Evolutionary conservation across 2,329 filamentous ascomycete genomes (phyloP).

Genomic region (Colletotrichum melonis): DNA sequence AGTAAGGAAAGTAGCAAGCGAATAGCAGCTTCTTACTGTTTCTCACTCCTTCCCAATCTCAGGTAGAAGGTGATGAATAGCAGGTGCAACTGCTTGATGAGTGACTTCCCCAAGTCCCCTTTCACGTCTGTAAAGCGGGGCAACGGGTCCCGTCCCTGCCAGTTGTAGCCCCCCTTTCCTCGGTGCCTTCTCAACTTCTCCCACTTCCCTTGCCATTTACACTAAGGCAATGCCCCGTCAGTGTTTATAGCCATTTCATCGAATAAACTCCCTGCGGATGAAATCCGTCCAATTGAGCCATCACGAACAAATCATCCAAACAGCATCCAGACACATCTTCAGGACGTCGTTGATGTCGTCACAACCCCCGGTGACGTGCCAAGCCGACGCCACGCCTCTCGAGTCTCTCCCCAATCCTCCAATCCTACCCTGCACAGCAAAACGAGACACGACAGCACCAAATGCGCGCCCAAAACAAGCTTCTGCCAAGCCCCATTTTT

Average conservation of each 20-base stretch:
- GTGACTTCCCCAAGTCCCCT: neutral
- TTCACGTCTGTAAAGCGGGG: conserved; percentile 15
- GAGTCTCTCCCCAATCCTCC: neutral
- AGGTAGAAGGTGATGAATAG: no score
- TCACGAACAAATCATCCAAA: neutral
- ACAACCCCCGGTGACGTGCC: conserved; percentile 30
- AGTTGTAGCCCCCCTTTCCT: neutral
- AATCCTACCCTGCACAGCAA: neutral
- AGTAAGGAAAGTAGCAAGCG: neutral
- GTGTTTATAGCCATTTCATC: neutral
- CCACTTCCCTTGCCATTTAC: neutral
- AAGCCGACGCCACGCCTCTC: conserved; percentile 24
- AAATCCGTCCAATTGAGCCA: neutral
- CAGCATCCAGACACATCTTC: neutral
- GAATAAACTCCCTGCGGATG: neutral
- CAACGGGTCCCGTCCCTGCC: neutral
- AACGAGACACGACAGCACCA: neutral
- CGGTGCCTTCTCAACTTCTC: neutral
- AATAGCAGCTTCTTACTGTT: neutral
- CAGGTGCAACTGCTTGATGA: no score
- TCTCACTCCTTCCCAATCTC: neutral
- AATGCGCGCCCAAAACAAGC: conserved; percentile 21
- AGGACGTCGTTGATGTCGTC: conserved; percentile 13
- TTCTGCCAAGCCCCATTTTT: conserved; percentile 28
- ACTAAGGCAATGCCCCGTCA: neutral